Evolutionary conservation across 768 basidiomycete species (phyloP).

Genomic region (Asterophora lycoperdoides): DNA sequence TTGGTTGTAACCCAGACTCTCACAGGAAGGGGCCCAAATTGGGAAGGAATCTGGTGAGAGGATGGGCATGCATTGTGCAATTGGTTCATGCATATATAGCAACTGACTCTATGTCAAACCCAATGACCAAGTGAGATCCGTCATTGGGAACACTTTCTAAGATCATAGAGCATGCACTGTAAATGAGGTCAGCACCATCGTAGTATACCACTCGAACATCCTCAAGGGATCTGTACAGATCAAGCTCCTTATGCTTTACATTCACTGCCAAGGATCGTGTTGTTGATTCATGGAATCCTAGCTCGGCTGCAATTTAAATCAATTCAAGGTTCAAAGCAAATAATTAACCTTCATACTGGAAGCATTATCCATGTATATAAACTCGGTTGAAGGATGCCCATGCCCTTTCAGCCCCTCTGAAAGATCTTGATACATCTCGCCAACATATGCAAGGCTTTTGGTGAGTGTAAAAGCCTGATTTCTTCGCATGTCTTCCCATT

Average conservation of each 20-base stretch:
- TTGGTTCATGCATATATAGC: no score
- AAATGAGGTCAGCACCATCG: conserved; percentile 1
- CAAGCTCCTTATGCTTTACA: neutral
- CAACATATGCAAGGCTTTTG: conserved; percentile 3
- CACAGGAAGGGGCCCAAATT: no score
- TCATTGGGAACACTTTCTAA: neutral
- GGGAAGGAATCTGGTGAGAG: no score
- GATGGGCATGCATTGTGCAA: no score
- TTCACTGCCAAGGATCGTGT: neutral
- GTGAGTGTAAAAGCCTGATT: conserved; percentile 3
- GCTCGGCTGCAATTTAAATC: neutral
- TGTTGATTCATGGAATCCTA: conserved; percentile 7
- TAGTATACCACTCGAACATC: neutral
- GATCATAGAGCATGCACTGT: conserved; percentile 2
- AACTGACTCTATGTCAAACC: conserved; percentile 3
- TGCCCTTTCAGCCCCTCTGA: neutral
- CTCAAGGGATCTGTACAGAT: neutral
- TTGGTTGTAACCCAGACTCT: no score
- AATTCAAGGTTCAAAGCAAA: neutral
- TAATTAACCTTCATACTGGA: neutral
- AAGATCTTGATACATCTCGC: conserved; percentile 6
- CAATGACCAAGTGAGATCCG: conserved; percentile 1
- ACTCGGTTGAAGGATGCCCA: neutral
- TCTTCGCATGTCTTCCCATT: conserved; percentile 3
- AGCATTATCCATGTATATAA: conserved; percentile 3